Percentiles rank a stretch among this genome's conserved stretches.
Conservation (phyloP, 2,329 filamentous ascomycete genomes). For the Sporothrix mexicana region DNA sequence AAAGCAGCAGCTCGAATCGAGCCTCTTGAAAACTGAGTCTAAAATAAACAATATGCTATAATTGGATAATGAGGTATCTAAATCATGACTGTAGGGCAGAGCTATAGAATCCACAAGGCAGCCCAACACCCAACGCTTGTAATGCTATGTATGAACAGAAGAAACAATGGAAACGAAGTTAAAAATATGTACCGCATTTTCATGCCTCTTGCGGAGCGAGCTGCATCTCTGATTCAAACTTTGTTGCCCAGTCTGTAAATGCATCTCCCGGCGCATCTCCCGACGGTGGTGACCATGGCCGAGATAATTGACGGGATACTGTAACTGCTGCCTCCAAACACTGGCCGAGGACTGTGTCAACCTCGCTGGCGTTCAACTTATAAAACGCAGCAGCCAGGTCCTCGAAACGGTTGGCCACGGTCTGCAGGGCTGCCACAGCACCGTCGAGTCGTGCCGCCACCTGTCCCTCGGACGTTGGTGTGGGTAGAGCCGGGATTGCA, state of each 20-base stretch:
- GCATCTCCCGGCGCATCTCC: constrained; percentile 66
- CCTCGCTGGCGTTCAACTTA: constrained; percentile 64
- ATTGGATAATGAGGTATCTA: constrained; percentile 7
- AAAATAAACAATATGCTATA: not conserved
- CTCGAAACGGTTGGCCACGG: constrained; percentile 70
- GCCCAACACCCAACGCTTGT: not conserved
- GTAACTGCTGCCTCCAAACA: constrained; percentile 66
- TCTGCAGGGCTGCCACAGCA: constrained; percentile 60
- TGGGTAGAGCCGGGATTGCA: constrained; percentile 56
- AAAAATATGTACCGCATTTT: not conserved
- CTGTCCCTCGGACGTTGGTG: constrained; percentile 37
- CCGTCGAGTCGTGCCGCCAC: constrained; percentile 58
- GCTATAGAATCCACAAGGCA: not conserved
- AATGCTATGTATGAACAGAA: not conserved
- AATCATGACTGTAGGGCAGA: not conserved
- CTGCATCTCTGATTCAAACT: constrained; percentile 51
- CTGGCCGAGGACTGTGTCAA: constrained; percentile 63
- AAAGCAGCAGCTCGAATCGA: not conserved
- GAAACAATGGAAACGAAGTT: constrained; percentile 4
- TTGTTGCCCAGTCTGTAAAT: constrained; percentile 76
- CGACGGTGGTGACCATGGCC: constrained; percentile 58
- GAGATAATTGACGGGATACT: constrained; percentile 60
- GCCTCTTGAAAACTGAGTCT: not conserved
- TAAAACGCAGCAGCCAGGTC: constrained; percentile 77
- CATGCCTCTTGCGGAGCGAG: not conserved